These are phyloP conservation scores for Aspergillus ochraceoroseus DNA, from an alignment of 2,329 filamentous ascomycete species.

Conservation along the genomic window DNA sequence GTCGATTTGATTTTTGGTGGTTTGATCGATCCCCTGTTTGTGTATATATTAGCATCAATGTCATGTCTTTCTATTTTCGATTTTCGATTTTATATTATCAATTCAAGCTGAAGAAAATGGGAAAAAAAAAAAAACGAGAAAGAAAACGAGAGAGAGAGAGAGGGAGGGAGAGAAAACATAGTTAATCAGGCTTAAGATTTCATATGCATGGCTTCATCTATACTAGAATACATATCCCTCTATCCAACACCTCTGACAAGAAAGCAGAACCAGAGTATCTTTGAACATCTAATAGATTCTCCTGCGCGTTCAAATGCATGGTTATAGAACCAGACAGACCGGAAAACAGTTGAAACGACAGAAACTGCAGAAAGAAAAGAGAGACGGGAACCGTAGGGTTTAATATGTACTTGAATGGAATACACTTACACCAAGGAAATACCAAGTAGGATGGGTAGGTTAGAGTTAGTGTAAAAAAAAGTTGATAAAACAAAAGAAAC, in stretches of 20 bases:
- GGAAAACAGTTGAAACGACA: constrained; percentile 7
- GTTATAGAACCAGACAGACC: not conserved
- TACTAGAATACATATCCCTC: constrained; percentile 18
- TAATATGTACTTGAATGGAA: constrained; percentile 12
- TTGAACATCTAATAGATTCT: not conserved
- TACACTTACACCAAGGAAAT: too few relatives aligned
- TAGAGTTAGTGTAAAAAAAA: not conserved
- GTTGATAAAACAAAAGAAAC: not conserved
- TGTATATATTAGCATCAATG: constrained; percentile 41
- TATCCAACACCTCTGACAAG: constrained; percentile 10
- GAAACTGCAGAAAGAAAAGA: constrained; percentile 4
- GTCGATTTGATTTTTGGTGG: too few relatives aligned
- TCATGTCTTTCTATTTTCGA: constrained; percentile 11
- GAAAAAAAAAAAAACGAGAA: too few relatives aligned
- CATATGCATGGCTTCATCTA: too few relatives aligned
- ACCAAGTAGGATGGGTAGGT: too few relatives aligned
- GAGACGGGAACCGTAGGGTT: too few relatives aligned
- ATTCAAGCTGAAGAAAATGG: too few relatives aligned
- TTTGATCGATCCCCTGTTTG: constrained; percentile 29
- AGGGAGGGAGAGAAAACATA: too few relatives aligned
- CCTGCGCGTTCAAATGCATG: constrained; percentile 2
- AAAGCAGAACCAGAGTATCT: not conserved
- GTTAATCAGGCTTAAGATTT: too few relatives aligned
- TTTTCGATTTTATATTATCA: too few relatives aligned
- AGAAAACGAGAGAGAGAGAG: too few relatives aligned